Conservation (phyloP, 768 basidiomycete species). For the Suillus ampliporus region DNA sequence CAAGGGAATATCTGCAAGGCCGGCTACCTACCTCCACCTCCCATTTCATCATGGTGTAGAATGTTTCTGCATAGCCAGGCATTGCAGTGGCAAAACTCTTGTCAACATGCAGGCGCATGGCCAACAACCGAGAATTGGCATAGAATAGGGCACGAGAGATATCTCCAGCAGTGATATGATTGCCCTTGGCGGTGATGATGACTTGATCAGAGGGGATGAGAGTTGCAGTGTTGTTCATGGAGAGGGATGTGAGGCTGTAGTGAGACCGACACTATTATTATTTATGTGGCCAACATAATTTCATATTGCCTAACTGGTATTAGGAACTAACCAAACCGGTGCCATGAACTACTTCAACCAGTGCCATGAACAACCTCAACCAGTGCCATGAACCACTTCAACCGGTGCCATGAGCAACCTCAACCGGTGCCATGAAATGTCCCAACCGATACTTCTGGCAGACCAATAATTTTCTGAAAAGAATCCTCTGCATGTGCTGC, state of each 20-base stretch:
- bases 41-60: background rate
- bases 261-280: no score
- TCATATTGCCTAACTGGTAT: no score
- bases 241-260: no score
- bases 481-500: background rate
- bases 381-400: no score
- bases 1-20: background rate
- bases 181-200: background rate
- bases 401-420: no score
- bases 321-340: no score
- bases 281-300: no score
- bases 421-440: no score
- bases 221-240: no score
- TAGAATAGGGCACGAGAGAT: background rate
- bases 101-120: background rate
- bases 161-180: background rate
- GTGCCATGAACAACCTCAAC: no score
- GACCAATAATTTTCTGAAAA: background rate
- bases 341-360: no score
- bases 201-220: background rate
- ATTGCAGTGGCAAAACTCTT: background rate
- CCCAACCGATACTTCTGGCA: no score
- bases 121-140: background rate
- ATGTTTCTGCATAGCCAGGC: background rate
- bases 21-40: background rate